Conservation (phyloP, 2,329 filamentous ascomycete genomes). For the Neopestalotiopsis clavispora region DNA sequence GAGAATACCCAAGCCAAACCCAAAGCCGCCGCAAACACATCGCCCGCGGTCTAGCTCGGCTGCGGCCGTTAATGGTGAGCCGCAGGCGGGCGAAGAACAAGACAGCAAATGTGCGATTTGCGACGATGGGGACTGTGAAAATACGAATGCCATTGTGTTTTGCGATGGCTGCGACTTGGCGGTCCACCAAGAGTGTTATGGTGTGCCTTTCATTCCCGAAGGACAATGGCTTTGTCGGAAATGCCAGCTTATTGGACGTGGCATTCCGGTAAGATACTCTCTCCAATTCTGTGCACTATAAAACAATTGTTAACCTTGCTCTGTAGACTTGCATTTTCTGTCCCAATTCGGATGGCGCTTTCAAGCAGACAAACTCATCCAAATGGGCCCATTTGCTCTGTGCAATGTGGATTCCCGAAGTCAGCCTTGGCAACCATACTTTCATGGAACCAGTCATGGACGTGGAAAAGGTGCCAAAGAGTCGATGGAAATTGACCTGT, state of each 20-base stretch:
- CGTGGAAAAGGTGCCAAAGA: conserved; percentile 95
- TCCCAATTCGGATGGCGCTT: conserved; percentile 94
- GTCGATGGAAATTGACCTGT: conserved; percentile 89
- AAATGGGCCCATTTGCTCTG: conserved; percentile 98
- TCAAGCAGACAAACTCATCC: conserved; percentile 95
- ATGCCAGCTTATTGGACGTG: conserved; percentile 92
- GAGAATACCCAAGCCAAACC: conserved; percentile 94
- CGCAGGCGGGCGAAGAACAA: conserved; percentile 85
- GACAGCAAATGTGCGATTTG: conserved; percentile 98
- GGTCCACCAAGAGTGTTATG: conserved; percentile 98
- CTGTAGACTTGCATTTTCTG: conserved; percentile 92
- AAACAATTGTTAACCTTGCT: conserved; percentile 19
- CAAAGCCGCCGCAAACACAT: conserved; percentile 94
- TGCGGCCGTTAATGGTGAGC: conserved; percentile 93
- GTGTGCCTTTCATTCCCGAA: conserved; percentile 97
- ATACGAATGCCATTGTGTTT: conserved; percentile 98
- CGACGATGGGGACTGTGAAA: conserved; percentile 99
- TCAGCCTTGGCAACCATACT: conserved; percentile 91
- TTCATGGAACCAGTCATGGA: conserved; percentile 99
- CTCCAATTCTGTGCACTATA: conserved; percentile 6
- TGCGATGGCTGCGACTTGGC: conserved; percentile 97
- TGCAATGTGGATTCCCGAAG: conserved; percentile 98
- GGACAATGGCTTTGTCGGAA: conserved; percentile 98
- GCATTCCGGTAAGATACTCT: conserved; percentile 70
- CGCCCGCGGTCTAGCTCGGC: conserved; percentile 91